A percentile compares a stretch with the other conserved stretches of the same genome.
Conservation (phyloP, 345 rosid genomes). For the Lepidium africanum region DNA sequence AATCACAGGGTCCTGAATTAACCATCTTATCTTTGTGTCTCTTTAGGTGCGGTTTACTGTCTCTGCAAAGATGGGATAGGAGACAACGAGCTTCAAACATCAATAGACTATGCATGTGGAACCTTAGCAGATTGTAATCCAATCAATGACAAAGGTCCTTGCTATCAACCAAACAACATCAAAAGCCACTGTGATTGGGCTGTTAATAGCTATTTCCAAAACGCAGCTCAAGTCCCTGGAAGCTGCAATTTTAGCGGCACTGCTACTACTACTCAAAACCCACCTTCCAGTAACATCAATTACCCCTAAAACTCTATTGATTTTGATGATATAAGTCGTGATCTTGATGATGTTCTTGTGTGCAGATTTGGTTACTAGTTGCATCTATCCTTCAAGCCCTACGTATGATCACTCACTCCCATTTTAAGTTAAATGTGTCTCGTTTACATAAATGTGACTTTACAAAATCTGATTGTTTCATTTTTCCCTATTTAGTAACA, state of each 20-base stretch:
- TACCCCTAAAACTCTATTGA: background rate
- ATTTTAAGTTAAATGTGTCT: background rate
- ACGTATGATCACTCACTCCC: conserved; percentile 9
- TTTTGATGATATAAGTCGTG: conserved; percentile 1
- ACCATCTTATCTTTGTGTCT: background rate
- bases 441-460: background rate
- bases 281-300: conserved; percentile 25
- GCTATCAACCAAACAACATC: conserved; percentile 72
- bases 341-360: background rate
- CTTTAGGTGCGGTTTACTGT: conserved; percentile 66
- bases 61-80: conserved; percentile 67
- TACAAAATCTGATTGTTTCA: background rate
- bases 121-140: conserved; percentile 62
- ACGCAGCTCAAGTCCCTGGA: conserved; percentile 23
- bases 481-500: background rate
- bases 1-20: background rate
- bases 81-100: conserved; percentile 47
- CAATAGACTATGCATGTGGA: conserved; percentile 94
- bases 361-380: conserved; percentile 31
- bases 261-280: conserved; percentile 26
- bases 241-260: conserved; percentile 27
- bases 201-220: conserved; percentile 33
- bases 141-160: conserved; percentile 58
- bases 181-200: conserved; percentile 37
- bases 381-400: conserved; percentile 25